Evolutionary conservation across 768 basidiomycete species (phyloP), one percentile per base, ranked within the genome.

Genomic region (Agrocybe pediades): DNA sequence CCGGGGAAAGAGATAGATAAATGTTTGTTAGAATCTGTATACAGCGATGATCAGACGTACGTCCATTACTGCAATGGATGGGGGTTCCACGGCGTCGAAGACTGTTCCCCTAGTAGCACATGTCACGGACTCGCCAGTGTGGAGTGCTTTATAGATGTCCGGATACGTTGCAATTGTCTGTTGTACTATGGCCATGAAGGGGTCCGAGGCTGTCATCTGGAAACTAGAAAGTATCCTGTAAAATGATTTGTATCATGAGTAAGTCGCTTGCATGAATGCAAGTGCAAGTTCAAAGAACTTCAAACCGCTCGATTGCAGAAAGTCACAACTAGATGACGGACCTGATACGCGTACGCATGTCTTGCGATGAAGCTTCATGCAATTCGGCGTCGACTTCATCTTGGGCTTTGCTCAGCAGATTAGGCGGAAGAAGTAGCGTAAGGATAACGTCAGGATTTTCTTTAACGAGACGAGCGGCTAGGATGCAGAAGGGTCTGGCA

Each of bases 201-300:
- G 21, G 41, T 47, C 41, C 11, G 44, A 21, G 13, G 45, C 49
- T n/a, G 26, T 25, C 2, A 50, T 29, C 3, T 55, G 25, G 44
- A 55, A 45, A 7, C 46, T 55, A 9, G 57, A 46, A 2, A 58
- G 49, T 3, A 58, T 41, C 23, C 57, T 58, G n/a, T n/a, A n/a
- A n/a, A n/a, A n/a, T n/a, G n/a, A n/a, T n/a, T n/a, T n/a, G n/a
- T n/a, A n/a, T n/a, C n/a, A n/a, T n/a, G n/a, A n/a, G n/a, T n/a
- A n/a, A n/a, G n/a, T n/a, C n/a, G n/a, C n/a, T n/a, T n/a, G n/a
- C n/a, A n/a, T n/a, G n/a, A n/a, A n/a, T n/a, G n/a, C n/a, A n/a
- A n/a, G n/a, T n/a, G n/a, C n/a, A 20, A 16, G 1, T 9, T 11
- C 5, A n/a, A n/a, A n/a, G n/a, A n/a, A n/a, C n/a, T n/a, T 1